Percentiles rank a stretch among this genome's conserved stretches.
phyloP scores from a whole-genome alignment of 345 rosid species.

The Dimocarpus longan region DNA sequence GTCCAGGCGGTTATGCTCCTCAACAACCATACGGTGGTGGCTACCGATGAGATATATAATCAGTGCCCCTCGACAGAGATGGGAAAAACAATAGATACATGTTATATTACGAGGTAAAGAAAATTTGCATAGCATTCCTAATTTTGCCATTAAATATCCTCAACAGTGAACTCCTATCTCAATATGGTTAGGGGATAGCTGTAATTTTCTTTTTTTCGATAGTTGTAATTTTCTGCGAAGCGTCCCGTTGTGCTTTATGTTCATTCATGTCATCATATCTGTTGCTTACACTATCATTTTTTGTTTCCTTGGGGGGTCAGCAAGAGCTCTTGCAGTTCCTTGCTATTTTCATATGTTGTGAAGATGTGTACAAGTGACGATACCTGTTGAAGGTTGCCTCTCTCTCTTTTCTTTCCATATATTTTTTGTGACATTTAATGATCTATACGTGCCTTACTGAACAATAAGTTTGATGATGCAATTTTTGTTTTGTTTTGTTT shows the following conservation, averaged over 20 bases:
- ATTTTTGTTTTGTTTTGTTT: background rate
- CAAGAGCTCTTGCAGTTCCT: no score
- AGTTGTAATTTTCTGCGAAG: slow-evolving; percentile 25
- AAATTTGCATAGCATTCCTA: slow-evolving; percentile 15
- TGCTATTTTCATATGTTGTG: no score
- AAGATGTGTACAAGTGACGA: no score
- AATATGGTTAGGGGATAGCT: slow-evolving; percentile 12
- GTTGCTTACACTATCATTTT: background rate
- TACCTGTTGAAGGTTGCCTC: no score
- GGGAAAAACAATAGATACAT: slow-evolving; percentile 9
- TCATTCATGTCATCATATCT: slow-evolving; percentile 12
- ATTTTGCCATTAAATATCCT: background rate
- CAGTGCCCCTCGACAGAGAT: background rate
- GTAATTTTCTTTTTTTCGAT: slow-evolving; percentile 22
- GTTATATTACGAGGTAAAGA: slow-evolving; percentile 18
- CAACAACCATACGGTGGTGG: slow-evolving; percentile 77
- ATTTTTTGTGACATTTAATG: background rate
- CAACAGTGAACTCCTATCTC: background rate
- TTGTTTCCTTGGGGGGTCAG: background rate
- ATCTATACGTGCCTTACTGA: slow-evolving; percentile 8
- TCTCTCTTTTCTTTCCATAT: background rate
- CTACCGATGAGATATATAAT: slow-evolving; percentile 50
- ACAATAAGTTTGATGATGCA: slow-evolving; percentile 18
- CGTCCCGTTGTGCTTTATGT: slow-evolving; percentile 19
- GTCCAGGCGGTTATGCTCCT: slow-evolving; percentile 64